Conservation (phyloP, 2,329 filamentous ascomycete species). For the Botrytis fragariae region DNA sequence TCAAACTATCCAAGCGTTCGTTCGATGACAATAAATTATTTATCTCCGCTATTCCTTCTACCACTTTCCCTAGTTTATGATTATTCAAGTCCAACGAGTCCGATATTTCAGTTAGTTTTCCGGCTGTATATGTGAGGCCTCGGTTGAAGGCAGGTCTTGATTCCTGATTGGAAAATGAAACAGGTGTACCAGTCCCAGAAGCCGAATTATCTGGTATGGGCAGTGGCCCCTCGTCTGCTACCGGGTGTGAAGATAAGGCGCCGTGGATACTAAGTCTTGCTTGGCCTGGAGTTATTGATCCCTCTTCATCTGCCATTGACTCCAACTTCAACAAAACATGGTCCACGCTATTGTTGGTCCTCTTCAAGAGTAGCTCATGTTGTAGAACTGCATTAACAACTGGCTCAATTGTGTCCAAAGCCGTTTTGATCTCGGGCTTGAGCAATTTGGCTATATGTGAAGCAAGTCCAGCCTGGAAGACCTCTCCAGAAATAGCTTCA, state of each 20-base stretch:
- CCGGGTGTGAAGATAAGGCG: conserved; percentile 2
- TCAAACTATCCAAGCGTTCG: conserved; percentile 29
- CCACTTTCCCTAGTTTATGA: conserved; percentile 28
- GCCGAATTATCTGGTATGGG: neutral
- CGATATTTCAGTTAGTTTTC: conserved; percentile 32
- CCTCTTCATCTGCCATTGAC: conserved; percentile 23
- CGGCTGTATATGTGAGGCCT: conserved; percentile 27
- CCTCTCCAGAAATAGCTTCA: conserved; percentile 34
- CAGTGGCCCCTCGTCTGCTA: neutral
- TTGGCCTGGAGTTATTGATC: neutral
- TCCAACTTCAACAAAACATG: conserved; percentile 33
- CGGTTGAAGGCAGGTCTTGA: neutral
- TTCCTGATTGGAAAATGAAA: neutral
- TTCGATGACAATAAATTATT: conserved; percentile 27
- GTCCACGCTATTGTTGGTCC: conserved; percentile 37
- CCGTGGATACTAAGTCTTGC: neutral
- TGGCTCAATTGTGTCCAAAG: conserved; percentile 38
- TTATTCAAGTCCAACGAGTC: conserved; percentile 31
- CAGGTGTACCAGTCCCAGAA: neutral
- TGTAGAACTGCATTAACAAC: conserved; percentile 38
- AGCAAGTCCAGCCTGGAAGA: conserved; percentile 37
- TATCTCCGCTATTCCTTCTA: conserved; percentile 27
- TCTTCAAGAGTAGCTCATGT: conserved; percentile 36
- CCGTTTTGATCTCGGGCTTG: conserved; percentile 37
- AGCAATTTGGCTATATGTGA: conserved; percentile 35